Evolutionary conservation across 139 green algal species (phyloP), one percentile per base, ranked within the genome.

Genomic region (Trebouxia sp.): DNA sequence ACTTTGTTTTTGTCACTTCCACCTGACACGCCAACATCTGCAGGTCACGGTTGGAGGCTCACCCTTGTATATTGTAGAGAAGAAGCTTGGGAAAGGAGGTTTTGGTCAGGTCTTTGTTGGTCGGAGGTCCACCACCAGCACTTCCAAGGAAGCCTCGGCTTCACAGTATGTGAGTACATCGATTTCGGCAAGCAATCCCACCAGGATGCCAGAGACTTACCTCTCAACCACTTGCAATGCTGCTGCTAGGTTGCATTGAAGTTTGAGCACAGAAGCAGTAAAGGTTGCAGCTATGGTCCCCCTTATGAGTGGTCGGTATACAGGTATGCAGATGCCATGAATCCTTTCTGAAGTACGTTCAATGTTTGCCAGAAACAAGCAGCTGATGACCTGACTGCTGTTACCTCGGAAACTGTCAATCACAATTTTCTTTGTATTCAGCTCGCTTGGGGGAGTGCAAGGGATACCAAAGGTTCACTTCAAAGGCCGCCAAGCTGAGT

Each of bases 231-330:
- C n/a, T n/a, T n/a, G n/a, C n/a, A n/a, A n/a, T n/a, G n/a, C n/a
- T 42, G 62, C 3, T 9, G 75, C 76, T 88, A 98, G 90, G 90
- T 99, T 15, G 96, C 97, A 0, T 87, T 99, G 0, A 99, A 99
- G 84, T 96, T 99, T 84, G 96, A 99, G 89, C 97, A 99, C 84
- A 80, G 94, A 35, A 97, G 82, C 79, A 97, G 92, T 83, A 99
- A 99, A 84, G 97, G 96, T 38, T 99, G 97, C 86, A 98, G 97
- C 82, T 99, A 98, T 89, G 97, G 96, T 0, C 95, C 97, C 3
- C 97, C 97, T 0, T 99, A 98, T 80, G 97, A 99, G 92, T 99
- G 97, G 96, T 96, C 91, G 72, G 95, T 99, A 38, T 99, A 98
- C 85, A 94, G 91, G 93, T 97, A 76, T 82, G 90, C n/a, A n/a